Evolutionary conservation across 495 filamentous ascomycete species (phyloP), one percentile per base, ranked within the genome.

Genomic region (Podospora sp.): DNA sequence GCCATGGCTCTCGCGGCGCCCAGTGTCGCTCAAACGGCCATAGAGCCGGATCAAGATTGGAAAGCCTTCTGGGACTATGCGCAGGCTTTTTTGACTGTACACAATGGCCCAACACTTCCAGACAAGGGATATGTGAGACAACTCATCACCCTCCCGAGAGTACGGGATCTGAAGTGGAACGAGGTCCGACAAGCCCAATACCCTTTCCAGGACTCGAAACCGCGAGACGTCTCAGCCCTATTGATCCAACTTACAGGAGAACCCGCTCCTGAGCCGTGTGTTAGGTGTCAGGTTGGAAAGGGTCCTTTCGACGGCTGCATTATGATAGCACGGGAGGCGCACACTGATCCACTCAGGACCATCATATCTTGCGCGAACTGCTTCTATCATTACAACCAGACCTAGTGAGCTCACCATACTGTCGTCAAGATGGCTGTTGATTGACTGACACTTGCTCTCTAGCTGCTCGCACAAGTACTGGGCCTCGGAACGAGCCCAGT

Each of bases 291-390:
- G 18, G 22, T 68, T 1, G 75, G 75, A 6, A 73, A 64, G 20
- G 77, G 77, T 0, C 75, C 72, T 0, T 79, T 76, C 51, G 33
- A 60, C 11, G 75, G 75, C 0, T 79, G 77, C 60, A 40, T 73
- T 24, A 69, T 78, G 65, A 65, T 79, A 11, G 71, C 75, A 0
- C 20, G 33, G 0, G 58, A 65, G 16, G 75, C 70, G 0, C 66
- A 65, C 0, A 27, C 27, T 0, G 52, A 18, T 4, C 35, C 69
- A 0, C 52, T 74, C 0, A 56, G 27, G 0, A 62, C 57, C 2
- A 50, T 78, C 6, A 16, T 71, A 3, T 22, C 63, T 11, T 79
- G 77, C 24, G 77, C 73, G 9, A 78, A 76, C 29, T 79, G 77
- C 57, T 75, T 71, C 20, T 78, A 79, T 36, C 73, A 76, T 26